phyloP scores from a whole-genome alignment of 1,139 yeast species.

The Pichia sp. region DNA sequence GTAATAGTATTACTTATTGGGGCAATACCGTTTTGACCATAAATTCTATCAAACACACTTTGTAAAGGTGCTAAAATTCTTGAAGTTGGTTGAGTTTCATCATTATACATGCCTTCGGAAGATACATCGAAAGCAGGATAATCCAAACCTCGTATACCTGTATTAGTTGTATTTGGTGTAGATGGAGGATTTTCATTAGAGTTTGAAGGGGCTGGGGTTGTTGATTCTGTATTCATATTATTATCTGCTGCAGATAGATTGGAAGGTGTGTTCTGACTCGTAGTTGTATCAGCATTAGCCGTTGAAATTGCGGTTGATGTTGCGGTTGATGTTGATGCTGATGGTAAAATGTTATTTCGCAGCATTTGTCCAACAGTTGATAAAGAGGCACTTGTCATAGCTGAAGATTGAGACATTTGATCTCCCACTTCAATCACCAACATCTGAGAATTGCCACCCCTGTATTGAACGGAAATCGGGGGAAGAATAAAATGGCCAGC shows the following conservation, averaged over 20 bases:
- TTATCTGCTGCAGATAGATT: no score
- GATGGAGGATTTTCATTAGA: not conserved
- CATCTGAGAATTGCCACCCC: constrained; percentile 25
- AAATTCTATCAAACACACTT: constrained; percentile 19
- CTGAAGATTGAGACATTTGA: constrained; percentile 3
- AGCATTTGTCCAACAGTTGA: constrained; percentile 5
- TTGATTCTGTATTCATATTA: no score
- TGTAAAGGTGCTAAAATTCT: constrained; percentile 24
- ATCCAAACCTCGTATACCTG: constrained; percentile 28
- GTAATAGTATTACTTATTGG: not conserved
- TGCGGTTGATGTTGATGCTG: not conserved
- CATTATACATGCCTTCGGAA: constrained; percentile 26
- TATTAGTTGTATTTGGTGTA: no score
- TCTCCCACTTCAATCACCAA: constrained; percentile 28
- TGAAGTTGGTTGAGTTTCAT: constrained; percentile 19
- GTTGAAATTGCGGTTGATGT: not conserved
- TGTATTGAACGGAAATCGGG: constrained; percentile 25
- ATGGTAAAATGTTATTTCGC: constrained; percentile 4
- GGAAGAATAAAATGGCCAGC: constrained; percentile 26
- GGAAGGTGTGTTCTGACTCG: no score
- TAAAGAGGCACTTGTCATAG: constrained; percentile 4
- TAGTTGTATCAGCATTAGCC: no score
- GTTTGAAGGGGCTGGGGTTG: not conserved
- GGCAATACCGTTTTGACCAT: no score
- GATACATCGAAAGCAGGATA: constrained; percentile 32